Base-by-base conservation (phyloP, 345 rosid genomes). In the Viola odorata region DNA sequence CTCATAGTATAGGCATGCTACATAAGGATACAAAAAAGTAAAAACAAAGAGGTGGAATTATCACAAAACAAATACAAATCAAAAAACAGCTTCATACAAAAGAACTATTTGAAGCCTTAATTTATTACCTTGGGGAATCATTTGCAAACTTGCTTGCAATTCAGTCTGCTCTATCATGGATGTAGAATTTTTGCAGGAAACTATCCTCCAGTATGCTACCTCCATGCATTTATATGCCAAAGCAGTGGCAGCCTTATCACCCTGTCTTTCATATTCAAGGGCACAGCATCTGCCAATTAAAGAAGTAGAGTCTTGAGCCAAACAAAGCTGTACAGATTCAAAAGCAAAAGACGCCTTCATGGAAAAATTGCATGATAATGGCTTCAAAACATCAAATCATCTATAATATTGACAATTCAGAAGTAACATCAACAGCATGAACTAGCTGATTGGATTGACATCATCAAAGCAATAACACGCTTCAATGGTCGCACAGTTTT, bases 191-290 rank as follows among this genome's bases (percentile, higher is more conserved):
- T 64, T 80, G 68, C 81, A 77, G 71, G 68, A 77, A 63, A 79
- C 86, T 44, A 83, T 59, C 77, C 86, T 86, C 88, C 82, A 73
- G 70, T 71, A 81, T 44, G 91, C 91, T 60, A 86, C 87, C 70
- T 91, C 96, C 78, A 79, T 72, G 78, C 98, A 86, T 78, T 91
- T 91, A 77, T 80, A 86, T 57, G 88, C 95, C 84, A 86, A 78
- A 68, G 91, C 78, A 79, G 91, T 87, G 78, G 84, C 78, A 69
- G 84, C 84, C 96, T 80, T 80, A 64, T 88, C 88, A 47, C 61
- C 57, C 40, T 63, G 67, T 55, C 63, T 69, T 75, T 86, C 96
- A 78, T 83, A 88, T 68, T 81, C 88, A 53, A 55, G 73, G 62
- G 91, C 95, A 77, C 89, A 86, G 58, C 62, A 81, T 75, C 92